Evolutionary conservation across 306 rosid species (phyloP).

Genomic region (Prunus dulcis): DNA sequence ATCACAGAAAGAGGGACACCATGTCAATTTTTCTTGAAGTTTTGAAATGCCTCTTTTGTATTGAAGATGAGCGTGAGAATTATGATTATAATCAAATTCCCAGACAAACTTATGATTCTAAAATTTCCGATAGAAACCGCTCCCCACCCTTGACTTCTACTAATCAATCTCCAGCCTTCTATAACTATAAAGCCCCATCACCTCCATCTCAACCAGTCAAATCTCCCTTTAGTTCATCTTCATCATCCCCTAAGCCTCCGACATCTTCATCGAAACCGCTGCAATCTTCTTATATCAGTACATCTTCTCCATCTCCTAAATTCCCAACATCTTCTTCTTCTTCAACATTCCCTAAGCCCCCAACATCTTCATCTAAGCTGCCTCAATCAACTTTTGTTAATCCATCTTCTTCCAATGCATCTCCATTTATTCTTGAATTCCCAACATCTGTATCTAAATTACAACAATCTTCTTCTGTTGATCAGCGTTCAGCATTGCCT

Average conservation of each 20-base stretch:
- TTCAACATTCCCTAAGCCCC: neutral
- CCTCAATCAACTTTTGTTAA: too few species aligned
- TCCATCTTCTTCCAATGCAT: neutral
- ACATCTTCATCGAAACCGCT: neutral
- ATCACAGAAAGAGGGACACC: neutral
- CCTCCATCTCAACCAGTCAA: neutral
- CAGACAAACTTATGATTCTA: neutral
- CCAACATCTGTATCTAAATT: neutral
- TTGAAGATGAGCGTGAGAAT: constrained; percentile 6
- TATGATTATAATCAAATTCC: neutral
- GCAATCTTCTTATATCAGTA: neutral
- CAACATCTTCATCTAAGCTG: too few species aligned
- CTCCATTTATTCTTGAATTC: neutral
- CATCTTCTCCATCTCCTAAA: neutral
- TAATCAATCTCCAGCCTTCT: neutral
- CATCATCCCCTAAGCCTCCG: neutral
- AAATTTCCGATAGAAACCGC: neutral
- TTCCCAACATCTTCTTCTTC: too few species aligned
- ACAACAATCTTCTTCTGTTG: neutral
- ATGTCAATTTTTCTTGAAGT: neutral
- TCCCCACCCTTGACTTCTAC: neutral
- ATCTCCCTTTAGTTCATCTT: neutral
- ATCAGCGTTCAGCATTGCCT: neutral
- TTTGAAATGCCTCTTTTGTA: constrained; percentile 19
- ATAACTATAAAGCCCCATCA: neutral